phyloP scores from a whole-genome alignment of 192 early-diverging fungal species.

The Phycomyces nitens region DNA sequence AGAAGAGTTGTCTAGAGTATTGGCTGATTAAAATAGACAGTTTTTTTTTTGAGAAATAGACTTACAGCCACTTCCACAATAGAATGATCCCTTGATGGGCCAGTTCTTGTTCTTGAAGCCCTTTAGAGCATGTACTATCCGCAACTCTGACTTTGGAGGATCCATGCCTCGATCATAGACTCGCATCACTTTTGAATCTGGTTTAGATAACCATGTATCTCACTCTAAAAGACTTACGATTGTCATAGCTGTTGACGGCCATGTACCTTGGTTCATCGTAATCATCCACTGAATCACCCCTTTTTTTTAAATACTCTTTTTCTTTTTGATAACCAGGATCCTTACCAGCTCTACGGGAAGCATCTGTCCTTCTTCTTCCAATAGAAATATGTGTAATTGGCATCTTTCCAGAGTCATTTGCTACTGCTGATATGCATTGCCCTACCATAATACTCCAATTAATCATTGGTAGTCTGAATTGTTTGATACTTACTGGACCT shows the following conservation, averaged over 20 bases:
- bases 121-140: slow-evolving; percentile 78
- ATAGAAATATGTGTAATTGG: slow-evolving; percentile 76
- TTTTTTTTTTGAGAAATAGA: too few species aligned
- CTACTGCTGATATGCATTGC: slow-evolving; percentile 51
- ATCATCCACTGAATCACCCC: slow-evolving; percentile 41
- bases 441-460: slow-evolving; percentile 24
- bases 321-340: not conserved
- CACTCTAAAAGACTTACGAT: too few species aligned
- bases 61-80: slow-evolving; percentile 66
- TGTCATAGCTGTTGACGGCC: slow-evolving; percentile 92
- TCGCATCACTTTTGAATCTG: slow-evolving; percentile 79
- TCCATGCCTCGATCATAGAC: slow-evolving; percentile 88
- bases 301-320: not conserved
- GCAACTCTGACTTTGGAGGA: slow-evolving; percentile 64
- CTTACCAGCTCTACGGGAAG: slow-evolving; percentile 36
- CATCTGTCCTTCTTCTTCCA: slow-evolving; percentile 40
- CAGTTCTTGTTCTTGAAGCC: slow-evolving; percentile 93
- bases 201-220: not conserved
- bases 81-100: slow-evolving; percentile 90
- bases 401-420: slow-evolving; percentile 66
- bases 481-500: slow-evolving; percentile 52
- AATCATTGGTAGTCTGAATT: too few species aligned
- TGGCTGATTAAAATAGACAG: too few species aligned
- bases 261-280: slow-evolving; percentile 75
- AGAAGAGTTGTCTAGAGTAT: slow-evolving; percentile 32